A percentile compares a stretch with the other conserved stretches of the same genome.
Conservation (phyloP, 164 flowering plant species). For the Protea cynaroides region DNA sequence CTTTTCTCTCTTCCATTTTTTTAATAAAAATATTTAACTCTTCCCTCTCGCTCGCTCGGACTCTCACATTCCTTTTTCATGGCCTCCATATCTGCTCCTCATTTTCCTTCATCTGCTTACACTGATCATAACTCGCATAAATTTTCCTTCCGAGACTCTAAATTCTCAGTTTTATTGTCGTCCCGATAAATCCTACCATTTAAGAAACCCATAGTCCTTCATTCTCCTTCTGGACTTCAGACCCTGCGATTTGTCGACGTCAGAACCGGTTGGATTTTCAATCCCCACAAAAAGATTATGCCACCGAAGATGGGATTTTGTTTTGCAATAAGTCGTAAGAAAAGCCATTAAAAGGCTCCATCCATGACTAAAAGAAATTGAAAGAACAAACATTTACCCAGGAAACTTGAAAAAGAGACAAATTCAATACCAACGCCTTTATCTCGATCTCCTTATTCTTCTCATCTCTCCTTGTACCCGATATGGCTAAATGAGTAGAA, state of each 20-base stretch:
- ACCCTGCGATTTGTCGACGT: constrained; percentile 37
- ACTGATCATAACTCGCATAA: constrained; percentile 17
- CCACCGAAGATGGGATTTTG: constrained; percentile 45
- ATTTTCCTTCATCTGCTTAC: constrained; percentile 12
- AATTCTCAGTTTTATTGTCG: constrained; percentile 5
- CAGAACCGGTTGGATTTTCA: constrained; percentile 17
- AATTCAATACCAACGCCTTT: no score
- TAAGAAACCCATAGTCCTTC: constrained; percentile 10
- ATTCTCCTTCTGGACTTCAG: constrained; percentile 19
- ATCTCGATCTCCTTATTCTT: no score
- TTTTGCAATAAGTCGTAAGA: constrained; percentile 33
- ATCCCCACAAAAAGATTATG: constrained; percentile 19
- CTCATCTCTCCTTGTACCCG: no score
- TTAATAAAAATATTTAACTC: no score
- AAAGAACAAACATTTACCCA: no score
- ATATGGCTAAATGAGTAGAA: no score
- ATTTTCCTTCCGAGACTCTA: constrained; percentile 10
- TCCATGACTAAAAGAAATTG: constrained; percentile 40
- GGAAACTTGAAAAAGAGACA: no score
- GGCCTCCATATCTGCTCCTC: constrained; percentile 11
- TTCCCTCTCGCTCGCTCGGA: no score
- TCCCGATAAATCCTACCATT: no score
- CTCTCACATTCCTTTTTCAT: not conserved
- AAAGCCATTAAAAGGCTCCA: constrained; percentile 30
- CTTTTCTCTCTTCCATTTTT: no score